Evolutionary conservation across 768 basidiomycete genomes (phyloP).

Genomic region (Phaffia tasmanica): DNA sequence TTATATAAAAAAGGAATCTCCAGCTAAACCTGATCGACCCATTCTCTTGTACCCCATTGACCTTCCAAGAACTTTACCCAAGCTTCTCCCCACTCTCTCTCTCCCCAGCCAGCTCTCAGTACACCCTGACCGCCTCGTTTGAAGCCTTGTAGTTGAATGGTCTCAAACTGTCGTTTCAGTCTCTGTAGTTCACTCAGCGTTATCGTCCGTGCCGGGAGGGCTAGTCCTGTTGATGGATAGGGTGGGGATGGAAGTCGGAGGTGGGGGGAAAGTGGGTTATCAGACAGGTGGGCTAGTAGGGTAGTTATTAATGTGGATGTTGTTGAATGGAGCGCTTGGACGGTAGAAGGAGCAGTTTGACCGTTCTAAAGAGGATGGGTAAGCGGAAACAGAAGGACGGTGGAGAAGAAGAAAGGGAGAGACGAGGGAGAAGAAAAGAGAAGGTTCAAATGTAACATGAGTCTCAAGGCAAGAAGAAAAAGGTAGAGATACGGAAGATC

Average conservation of each 20-base stretch:
- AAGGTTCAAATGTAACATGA: background rate
- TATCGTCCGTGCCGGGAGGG: constrained; percentile 57
- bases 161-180: constrained; percentile 80
- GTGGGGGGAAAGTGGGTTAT: constrained; percentile 45
- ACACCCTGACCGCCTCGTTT: constrained; percentile 32
- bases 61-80: constrained; percentile 40
- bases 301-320: constrained; percentile 58
- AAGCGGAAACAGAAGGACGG: background rate
- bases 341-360: constrained; percentile 77
- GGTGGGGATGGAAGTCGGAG: constrained; percentile 42
- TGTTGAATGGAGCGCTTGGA: constrained; percentile 72
- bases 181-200: constrained; percentile 82
- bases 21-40: background rate
- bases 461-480: background rate
- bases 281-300: constrained; percentile 54
- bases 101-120: constrained; percentile 32
- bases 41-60: constrained; percentile 31
- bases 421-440: background rate
- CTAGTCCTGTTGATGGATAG: constrained; percentile 40
- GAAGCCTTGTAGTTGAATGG: constrained; percentile 69
- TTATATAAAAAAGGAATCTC: no score
- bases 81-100: constrained; percentile 34
- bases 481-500: background rate
- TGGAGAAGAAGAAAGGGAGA: background rate
- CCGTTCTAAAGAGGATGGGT: constrained; percentile 44